Conservation (phyloP, 805 yeast genomes). For the Candida andamanensis region DNA sequence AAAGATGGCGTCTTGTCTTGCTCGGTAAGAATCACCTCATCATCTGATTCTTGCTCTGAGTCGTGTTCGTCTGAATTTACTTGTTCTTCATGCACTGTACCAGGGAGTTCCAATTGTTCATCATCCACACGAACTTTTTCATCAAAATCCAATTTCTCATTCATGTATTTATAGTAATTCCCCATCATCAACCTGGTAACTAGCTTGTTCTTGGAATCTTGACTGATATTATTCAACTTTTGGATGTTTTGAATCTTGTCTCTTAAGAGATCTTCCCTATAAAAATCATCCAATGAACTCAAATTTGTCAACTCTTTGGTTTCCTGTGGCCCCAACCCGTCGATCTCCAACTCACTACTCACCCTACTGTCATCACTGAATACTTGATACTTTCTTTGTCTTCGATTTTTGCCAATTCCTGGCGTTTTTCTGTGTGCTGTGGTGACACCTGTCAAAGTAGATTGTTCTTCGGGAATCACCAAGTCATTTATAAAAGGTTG, state of each 20-base stretch:
- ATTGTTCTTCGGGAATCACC: conserved; percentile 40
- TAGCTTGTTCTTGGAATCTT: conserved; percentile 42
- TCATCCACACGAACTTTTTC: conserved; percentile 1
- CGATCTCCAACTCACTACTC: conserved; percentile 29
- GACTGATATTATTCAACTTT: conserved; percentile 28
- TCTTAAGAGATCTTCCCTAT: conserved; percentile 38
- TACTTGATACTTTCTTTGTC: conserved; percentile 7
- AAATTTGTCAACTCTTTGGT: conserved; percentile 32
- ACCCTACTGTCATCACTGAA: conserved; percentile 4
- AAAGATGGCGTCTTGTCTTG: conserved; percentile 47
- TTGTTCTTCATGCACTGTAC: conserved; percentile 3
- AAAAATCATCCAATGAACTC: conserved; percentile 31
- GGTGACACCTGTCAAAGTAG: too few species aligned
- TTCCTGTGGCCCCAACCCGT: conserved; percentile 32
- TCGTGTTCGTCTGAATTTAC: conserved; percentile 1
- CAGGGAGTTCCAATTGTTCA: conserved; percentile 3
- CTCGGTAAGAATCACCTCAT: conserved; percentile 44
- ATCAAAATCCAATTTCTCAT: conserved; percentile 21
- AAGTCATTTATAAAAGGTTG: conserved; percentile 48
- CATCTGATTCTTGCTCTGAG: conserved; percentile 9
- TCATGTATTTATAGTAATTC: conserved; percentile 49
- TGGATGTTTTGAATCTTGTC: conserved; percentile 46
- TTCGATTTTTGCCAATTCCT: conserved; percentile 6
- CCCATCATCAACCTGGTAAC: conserved; percentile 68
- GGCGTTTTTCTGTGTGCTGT: conserved; percentile 16